A percentile compares a stretch with the other conserved stretches of the same genome.
Evolutionary conservation across 1,284 basidiomycete species (phyloP).

Genomic region (Heterobasidion irregulare): DNA sequence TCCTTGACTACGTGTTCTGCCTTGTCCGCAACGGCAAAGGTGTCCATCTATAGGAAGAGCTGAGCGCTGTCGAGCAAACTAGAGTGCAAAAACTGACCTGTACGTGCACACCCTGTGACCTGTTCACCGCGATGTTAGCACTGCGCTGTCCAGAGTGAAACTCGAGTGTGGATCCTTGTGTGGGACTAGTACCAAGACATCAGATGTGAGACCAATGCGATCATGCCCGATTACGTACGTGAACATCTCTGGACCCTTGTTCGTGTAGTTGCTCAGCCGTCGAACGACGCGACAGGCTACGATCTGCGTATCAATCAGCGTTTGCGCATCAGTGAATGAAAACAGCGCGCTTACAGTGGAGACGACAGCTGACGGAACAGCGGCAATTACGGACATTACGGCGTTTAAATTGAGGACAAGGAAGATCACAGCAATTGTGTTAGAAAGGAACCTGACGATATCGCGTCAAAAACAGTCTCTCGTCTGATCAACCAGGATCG

Average conservation of each 20-base stretch:
- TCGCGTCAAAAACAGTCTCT: not conserved
- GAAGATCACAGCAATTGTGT: slow-evolving; percentile 62
- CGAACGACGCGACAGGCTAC: slow-evolving; percentile 64
- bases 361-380: slow-evolving; percentile 63
- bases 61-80: not conserved
- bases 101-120: not conserved
- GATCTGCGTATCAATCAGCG: slow-evolving; percentile 32
- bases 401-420: slow-evolving; percentile 66
- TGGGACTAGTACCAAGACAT: not conserved
- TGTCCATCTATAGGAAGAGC: not conserved
- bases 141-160: not conserved
- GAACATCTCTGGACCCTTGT: slow-evolving; percentile 41
- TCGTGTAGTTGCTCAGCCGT: slow-evolving; percentile 50
- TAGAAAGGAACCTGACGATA: slow-evolving; percentile 46
- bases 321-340: not conserved
- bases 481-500: not conserved
- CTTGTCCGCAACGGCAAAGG: not conserved
- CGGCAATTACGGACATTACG: slow-evolving; percentile 68
- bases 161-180: not conserved
- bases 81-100: not conserved
- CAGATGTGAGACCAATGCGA: not conserved
- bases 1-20: not conserved
- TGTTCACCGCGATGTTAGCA: not conserved
- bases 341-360: slow-evolving; percentile 39
- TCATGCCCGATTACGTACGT: slow-evolving; percentile 29